Percentiles rank a stretch among this genome's conserved stretches.
phyloP scores from a whole-genome alignment of 768 basidiomycete species.

The Lactifluus subvellereus region DNA sequence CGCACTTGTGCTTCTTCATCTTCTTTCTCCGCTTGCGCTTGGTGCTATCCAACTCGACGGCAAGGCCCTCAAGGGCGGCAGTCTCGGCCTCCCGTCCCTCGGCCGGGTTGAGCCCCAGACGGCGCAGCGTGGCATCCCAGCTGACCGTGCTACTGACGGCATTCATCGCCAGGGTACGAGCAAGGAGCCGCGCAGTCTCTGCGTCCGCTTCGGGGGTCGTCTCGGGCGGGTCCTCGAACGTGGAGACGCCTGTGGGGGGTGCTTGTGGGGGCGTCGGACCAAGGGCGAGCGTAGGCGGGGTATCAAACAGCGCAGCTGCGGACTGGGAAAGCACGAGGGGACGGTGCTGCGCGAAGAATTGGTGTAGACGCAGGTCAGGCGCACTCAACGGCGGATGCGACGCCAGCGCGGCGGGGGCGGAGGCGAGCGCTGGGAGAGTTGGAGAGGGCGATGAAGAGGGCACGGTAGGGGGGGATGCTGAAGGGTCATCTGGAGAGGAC shows the following conservation, averaged over 20 bases:
- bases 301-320: constrained; percentile 47
- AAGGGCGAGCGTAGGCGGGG: constrained; percentile 8
- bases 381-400: constrained; percentile 54
- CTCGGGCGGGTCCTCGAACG: constrained; percentile 41
- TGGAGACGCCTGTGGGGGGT: constrained; percentile 24
- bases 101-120: constrained; percentile 54
- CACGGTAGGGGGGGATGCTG: not conserved
- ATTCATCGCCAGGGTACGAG: constrained; percentile 63
- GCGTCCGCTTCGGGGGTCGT: constrained; percentile 66
- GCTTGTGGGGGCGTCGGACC: not conserved
- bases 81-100: constrained; percentile 46
- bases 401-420: constrained; percentile 23
- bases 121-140: constrained; percentile 65
- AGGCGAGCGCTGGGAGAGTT: constrained; percentile 1
- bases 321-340: constrained; percentile 67
- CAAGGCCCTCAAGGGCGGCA: constrained; percentile 54
- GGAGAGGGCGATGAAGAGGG: not conserved
- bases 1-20: constrained; percentile 97
- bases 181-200: constrained; percentile 75
- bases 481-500: constrained; percentile 10
- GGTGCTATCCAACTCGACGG: constrained; percentile 69
- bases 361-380: constrained; percentile 73
- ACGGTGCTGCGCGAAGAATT: constrained; percentile 79
- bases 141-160: constrained; percentile 53
- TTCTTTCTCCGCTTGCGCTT: constrained; percentile 86